These are phyloP conservation scores for Metrosideros polymorpha DNA, from an alignment of 441 rosid genomes.

Conservation along the genomic window DNA sequence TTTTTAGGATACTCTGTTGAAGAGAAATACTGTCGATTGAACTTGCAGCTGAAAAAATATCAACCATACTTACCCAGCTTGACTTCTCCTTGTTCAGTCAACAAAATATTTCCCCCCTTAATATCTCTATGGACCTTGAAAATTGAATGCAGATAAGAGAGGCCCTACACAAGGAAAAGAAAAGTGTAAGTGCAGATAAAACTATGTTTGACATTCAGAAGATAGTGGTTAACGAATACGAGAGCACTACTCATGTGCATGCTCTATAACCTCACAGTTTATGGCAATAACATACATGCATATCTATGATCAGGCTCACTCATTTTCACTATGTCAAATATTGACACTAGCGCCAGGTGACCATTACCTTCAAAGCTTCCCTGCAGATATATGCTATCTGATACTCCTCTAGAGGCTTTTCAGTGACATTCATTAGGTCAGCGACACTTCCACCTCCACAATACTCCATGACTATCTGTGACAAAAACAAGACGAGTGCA, in stretches of 20 bases:
- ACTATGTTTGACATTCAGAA: neutral
- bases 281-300: neutral
- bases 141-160: constrained; percentile 93
- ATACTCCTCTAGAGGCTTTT: constrained; percentile 90
- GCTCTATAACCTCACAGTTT: neutral
- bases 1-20: neutral
- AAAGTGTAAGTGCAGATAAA: neutral
- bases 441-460: constrained; percentile 99
- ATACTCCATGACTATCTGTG: constrained; percentile 99
- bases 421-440: constrained; percentile 87
- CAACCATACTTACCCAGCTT: constrained; percentile 75
- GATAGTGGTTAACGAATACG: neutral
- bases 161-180: constrained; percentile 57
- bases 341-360: neutral
- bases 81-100: constrained; percentile 99
- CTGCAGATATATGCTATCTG: constrained; percentile 95
- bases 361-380: constrained; percentile 84
- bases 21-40: neutral
- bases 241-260: neutral
- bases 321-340: neutral
- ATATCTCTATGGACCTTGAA: constrained; percentile 99
- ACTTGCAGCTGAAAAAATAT: neutral
- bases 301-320: neutral
- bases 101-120: constrained; percentile 96
- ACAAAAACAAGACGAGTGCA: constrained; percentile 20